Evolutionary conservation across 208 protist species (phyloP).

Genomic region (Trypanosoma rangeli): DNA sequence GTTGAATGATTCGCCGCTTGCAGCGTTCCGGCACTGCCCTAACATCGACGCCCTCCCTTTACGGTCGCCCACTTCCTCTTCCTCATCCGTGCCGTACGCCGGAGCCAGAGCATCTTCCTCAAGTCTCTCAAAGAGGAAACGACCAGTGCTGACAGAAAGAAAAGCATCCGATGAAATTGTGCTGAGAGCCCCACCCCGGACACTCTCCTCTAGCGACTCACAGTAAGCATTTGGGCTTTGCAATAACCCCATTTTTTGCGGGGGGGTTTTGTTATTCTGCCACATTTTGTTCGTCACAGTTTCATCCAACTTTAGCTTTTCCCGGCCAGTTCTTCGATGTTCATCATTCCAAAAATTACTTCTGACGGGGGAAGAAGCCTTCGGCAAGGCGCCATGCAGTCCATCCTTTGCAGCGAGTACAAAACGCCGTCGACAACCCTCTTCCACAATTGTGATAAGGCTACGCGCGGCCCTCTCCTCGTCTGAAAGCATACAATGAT

Average conservation of each 20-base stretch:
- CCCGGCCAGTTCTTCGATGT: not conserved
- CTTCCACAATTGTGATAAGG: slow-evolving; percentile 7
- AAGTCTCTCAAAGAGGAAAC: not conserved
- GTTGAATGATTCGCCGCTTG: not conserved
- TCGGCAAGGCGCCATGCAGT: not conserved
- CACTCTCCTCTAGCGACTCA: not conserved
- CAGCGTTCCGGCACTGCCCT: not conserved
- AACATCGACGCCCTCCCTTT: not conserved
- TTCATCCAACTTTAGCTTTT: not conserved
- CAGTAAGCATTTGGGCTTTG: not conserved
- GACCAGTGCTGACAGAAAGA: not conserved
- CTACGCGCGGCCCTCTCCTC: not conserved
- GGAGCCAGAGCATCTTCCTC: not conserved
- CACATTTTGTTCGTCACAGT: not conserved
- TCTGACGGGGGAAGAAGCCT: not conserved
- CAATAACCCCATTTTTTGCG: not conserved
- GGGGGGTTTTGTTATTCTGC: not conserved
- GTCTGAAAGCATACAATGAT: not conserved
- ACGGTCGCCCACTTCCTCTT: not conserved
- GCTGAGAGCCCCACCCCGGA: not conserved
- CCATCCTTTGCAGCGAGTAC: not conserved
- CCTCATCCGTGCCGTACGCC: not conserved
- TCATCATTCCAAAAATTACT: not conserved
- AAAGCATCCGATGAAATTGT: not conserved
- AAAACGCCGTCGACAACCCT: not conserved